A percentile compares a stretch with the other conserved stretches of the same genome.
phyloP scores from a whole-genome alignment of 164 flowering plant species.

The Berberis vulgaris region DNA sequence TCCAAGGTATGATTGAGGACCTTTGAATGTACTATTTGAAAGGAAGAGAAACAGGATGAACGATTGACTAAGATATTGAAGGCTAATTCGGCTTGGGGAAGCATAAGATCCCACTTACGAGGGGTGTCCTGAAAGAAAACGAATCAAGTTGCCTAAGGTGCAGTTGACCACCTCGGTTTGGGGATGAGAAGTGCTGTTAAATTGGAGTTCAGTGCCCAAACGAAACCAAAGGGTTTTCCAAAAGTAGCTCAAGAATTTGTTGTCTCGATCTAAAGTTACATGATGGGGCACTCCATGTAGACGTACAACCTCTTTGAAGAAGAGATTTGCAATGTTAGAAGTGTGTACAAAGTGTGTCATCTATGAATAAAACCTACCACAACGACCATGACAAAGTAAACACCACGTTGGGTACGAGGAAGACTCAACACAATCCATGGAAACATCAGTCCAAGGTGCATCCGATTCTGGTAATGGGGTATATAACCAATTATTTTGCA shows the following conservation, averaged over 20 bases:
- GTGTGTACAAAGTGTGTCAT: slow-evolving; percentile 1
- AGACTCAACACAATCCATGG: slow-evolving; percentile 1
- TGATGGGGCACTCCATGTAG: background rate
- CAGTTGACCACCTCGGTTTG: background rate
- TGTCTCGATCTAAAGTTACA: background rate
- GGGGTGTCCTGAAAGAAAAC: no score
- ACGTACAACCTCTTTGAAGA: background rate
- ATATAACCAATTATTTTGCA: background rate
- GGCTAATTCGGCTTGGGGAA: no score
- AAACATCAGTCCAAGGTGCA: background rate
- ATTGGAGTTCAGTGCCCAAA: no score
- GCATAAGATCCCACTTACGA: no score
- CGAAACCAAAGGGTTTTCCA: background rate
- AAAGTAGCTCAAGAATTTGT: background rate
- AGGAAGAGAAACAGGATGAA: no score
- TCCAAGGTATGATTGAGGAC: no score
- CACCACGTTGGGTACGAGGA: background rate
- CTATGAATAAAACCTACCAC: background rate
- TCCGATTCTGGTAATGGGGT: background rate
- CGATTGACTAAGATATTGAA: no score
- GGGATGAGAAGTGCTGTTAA: background rate
- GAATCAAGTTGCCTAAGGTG: no score
- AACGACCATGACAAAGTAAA: background rate
- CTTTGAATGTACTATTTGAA: no score
- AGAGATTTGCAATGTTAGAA: background rate